phyloP scores from a whole-genome alignment of 805 yeast species.

The Sporopachydermia lactativora region DNA sequence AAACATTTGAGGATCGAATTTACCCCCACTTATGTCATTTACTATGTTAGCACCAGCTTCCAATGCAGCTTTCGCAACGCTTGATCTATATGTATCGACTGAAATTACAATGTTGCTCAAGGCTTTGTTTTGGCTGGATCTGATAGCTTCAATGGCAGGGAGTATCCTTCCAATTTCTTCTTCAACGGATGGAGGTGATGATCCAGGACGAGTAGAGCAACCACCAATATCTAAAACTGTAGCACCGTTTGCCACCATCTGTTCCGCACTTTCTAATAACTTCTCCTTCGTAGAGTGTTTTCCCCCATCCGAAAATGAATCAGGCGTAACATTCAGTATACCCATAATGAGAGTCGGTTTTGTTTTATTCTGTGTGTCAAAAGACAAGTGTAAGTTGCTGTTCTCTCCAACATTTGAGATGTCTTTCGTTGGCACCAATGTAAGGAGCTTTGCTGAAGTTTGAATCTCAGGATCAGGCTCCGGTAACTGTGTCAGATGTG shows the following conservation, averaged over 20 bases:
- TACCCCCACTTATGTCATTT: conserved; percentile 82
- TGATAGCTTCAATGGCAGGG: conserved; percentile 51
- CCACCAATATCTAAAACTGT: conserved; percentile 87
- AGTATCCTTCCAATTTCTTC: conserved; percentile 61
- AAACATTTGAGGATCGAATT: conserved; percentile 53
- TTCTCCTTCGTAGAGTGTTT: conserved; percentile 22
- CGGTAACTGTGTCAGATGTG: conserved; percentile 48
- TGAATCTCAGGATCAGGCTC: conserved; percentile 15
- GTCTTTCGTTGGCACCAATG: conserved; percentile 13
- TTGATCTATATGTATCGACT: conserved; percentile 75
- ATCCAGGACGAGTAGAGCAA: conserved; percentile 83
- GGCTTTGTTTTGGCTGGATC: conserved; percentile 25
- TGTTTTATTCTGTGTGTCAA: conserved; percentile 30
- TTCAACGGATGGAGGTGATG: conserved; percentile 41
- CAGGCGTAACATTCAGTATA: conserved; percentile 81
- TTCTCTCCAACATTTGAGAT: conserved; percentile 11
- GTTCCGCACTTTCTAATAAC: conserved; percentile 30
- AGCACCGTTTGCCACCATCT: conserved; percentile 47
- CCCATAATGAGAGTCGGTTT: conserved; percentile 69
- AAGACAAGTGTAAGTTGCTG: conserved; percentile 19
- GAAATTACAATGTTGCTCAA: conserved; percentile 42
- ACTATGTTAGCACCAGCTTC: conserved; percentile 78
- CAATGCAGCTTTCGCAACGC: conserved; percentile 59
- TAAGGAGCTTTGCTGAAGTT: conserved; percentile 12
- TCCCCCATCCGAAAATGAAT: conserved; percentile 92